phyloP scores from a whole-genome alignment of 202 grass and related monocot genomes.

The Setaria viridis region DNA sequence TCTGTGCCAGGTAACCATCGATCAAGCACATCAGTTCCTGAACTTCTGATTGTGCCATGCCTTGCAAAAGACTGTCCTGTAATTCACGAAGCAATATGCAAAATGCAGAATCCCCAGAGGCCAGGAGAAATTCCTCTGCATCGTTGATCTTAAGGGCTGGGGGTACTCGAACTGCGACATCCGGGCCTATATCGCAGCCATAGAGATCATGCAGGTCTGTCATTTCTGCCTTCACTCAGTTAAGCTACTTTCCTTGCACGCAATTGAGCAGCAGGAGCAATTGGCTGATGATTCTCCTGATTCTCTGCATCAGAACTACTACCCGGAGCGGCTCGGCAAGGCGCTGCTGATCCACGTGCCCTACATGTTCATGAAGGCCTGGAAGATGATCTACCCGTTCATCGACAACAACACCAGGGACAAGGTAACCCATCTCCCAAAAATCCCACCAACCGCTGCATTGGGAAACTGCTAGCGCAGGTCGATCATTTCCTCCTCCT shows the following conservation, averaged over 20 bases:
- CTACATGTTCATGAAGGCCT: conserved; percentile 84
- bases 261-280: not conserved
- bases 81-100: not conserved
- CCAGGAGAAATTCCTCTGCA: conserved; percentile 78
- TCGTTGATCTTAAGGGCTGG: conserved; percentile 80
- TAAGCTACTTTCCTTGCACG: not conserved
- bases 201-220: conserved; percentile 80
- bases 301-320: conserved; percentile 56
- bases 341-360: conserved; percentile 71
- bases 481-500: not conserved
- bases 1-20: conserved; percentile 62
- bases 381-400: conserved; percentile 80
- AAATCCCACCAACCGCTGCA: not conserved
- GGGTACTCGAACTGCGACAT: conserved; percentile 73
- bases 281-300: not conserved
- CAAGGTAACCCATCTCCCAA: conserved; percentile 45
- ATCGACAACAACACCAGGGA: conserved; percentile 69
- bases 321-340: conserved; percentile 82
- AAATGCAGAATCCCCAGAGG: conserved; percentile 65
- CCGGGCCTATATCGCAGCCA: conserved; percentile 60
- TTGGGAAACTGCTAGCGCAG: not conserved
- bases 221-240: not conserved
- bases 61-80: not conserved
- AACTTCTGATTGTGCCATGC: not conserved
- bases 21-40: not conserved